phyloP scores from a whole-genome alignment of 202 grass and related monocot genomes.

The Miscanthus sacchariflorus region DNA sequence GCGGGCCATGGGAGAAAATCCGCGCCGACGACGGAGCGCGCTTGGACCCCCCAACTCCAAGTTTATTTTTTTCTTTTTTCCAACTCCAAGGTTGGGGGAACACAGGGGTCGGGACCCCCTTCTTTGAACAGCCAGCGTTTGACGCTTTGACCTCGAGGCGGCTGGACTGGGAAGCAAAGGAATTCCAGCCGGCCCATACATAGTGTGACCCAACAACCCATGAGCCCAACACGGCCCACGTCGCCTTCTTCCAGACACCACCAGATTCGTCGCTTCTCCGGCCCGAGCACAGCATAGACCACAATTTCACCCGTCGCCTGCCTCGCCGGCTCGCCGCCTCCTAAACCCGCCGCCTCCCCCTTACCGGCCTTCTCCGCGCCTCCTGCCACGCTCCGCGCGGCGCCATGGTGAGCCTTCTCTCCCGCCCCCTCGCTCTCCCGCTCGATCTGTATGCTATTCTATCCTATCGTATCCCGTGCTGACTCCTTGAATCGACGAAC shows the following conservation, averaged over 20 bases:
- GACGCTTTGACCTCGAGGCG: no score
- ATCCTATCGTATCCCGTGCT: neutral
- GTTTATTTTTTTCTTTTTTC: no score
- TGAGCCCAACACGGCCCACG: neutral
- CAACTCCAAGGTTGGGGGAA: no score
- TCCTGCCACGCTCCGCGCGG: neutral
- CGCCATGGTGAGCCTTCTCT: constrained; percentile 48
- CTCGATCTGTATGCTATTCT: neutral
- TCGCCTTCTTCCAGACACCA: neutral
- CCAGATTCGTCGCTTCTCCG: neutral
- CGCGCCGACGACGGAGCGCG: no score
- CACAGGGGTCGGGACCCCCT: no score
- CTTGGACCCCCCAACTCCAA: no score
- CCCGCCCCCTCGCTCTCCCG: neutral
- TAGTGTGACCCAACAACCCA: neutral
- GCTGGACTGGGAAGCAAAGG: no score
- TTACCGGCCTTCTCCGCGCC: neutral
- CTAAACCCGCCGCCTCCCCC: neutral
- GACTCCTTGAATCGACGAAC: neutral
- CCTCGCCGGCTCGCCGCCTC: neutral
- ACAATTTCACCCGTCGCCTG: neutral
- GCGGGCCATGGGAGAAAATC: no score
- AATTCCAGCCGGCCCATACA: no score
- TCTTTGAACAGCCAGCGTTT: no score
- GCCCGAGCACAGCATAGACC: neutral